Base-by-base conservation (phyloP, 129 eudicot species). In the Mikania micrantha region DNA sequence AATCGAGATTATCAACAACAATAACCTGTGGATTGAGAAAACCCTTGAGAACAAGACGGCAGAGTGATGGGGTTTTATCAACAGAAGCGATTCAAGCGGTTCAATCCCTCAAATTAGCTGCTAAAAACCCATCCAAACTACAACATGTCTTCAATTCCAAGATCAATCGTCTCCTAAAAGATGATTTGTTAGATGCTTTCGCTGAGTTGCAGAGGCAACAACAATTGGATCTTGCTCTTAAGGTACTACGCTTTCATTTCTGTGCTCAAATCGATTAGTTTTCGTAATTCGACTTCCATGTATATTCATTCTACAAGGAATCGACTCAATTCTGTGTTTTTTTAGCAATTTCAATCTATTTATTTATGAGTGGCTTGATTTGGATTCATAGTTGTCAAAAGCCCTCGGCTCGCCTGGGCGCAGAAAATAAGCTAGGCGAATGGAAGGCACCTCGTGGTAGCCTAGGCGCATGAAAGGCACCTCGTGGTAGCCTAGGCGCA, bases 61-160 rank as follows among this genome's bases (percentile, higher is more conserved):
- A 19, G 20, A 75, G 64, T n/a, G 64, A 60, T 15, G 80, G 74
- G 31, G 80, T 89, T 38, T 71, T 89, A 29, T 89, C 96, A 12
- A 77, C 87, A 17, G 96, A 89, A 78, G 88, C 96, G 29, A 89
- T 89, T 62, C 96, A 86, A 63, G 94, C 88, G 11, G 96, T 89
- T 28, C 96, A 89, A 64, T 79, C 76, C 10, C 83, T 89, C 57
- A 89, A 89, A 73, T 72, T 89, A 76, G 93, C 96, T n/a, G 87
- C 96, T 20, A 89, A 73, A 74, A 74, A 85, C 39, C 72, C 87
- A 9, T 38, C 63, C 17, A 86, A 79, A 78, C 52, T 89, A 31
- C 77, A 81, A 24, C 80, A 83, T 34, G 94, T 89, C 4, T 74
- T 89, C 71, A 50, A 65, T 60, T 77, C 49, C 19, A 84, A 77